Conservation (phyloP, 164 flowering plant genomes). For the Chimonanthus praecox region DNA sequence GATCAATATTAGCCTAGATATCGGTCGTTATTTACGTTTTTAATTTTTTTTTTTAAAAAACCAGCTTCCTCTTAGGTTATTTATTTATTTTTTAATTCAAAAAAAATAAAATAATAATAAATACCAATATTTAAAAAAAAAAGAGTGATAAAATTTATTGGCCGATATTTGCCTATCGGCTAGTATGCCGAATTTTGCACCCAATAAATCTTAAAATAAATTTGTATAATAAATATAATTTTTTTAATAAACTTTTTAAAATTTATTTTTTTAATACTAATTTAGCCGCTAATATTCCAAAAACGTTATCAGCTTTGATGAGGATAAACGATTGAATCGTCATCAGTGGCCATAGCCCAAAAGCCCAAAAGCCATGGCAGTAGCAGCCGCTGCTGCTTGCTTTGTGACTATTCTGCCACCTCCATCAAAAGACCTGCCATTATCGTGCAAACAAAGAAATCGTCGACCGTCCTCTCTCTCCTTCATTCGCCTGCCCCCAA, state of each 20-base stretch:
- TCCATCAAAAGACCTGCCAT: neutral
- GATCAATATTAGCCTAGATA: too few species aligned
- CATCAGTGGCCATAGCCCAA: neutral
- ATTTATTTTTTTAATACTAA: too few species aligned
- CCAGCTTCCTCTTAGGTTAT: neutral
- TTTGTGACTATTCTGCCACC: neutral
- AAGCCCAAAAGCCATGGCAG: neutral
- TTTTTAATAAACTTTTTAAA: too few species aligned
- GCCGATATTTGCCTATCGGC: too few species aligned
- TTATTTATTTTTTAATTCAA: too few species aligned
- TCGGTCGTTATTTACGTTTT: too few species aligned
- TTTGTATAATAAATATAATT: neutral
- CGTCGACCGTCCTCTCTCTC: neutral
- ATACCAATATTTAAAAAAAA: too few species aligned
- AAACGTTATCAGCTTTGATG: neutral
- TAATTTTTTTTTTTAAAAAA: too few species aligned
- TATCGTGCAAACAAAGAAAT: neutral
- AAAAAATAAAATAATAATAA: too few species aligned
- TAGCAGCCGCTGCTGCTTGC: neutral
- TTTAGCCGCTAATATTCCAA: neutral
- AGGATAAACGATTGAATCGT: neutral
- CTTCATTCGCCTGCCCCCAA: neutral
- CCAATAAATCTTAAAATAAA: neutral
- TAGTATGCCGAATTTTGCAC: too few species aligned
- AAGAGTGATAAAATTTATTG: too few species aligned